phyloP scores from a whole-genome alignment of 1,284 basidiomycete species.

The Psilocybe mexicana region DNA sequence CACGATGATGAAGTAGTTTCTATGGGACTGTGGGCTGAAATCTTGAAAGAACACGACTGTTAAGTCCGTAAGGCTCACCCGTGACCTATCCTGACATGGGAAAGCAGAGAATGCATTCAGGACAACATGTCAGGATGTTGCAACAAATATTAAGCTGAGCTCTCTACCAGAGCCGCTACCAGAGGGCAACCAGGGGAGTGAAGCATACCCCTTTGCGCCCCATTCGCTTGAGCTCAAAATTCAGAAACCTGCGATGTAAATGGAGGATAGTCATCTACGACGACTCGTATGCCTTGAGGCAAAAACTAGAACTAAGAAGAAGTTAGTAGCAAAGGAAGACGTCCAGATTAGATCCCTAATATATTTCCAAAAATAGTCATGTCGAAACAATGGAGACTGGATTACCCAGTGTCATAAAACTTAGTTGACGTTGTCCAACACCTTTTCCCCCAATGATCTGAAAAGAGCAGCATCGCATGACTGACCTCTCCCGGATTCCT shows the following conservation, averaged over 20 bases:
- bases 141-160: too few species aligned
- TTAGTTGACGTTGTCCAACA: neutral
- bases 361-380: neutral
- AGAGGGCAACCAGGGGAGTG: neutral
- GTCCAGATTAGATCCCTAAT: neutral
- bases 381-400: neutral
- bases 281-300: neutral
- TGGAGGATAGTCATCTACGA: neutral
- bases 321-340: neutral
- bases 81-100: neutral
- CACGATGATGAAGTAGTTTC: neutral
- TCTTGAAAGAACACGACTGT: neutral
- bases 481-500: neutral
- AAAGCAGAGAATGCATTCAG: neutral
- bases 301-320: neutral
- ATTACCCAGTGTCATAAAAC: neutral
- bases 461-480: neutral
- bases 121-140: neutral
- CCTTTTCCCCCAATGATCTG: neutral
- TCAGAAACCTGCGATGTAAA: too few species aligned
- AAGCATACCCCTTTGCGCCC: too few species aligned
- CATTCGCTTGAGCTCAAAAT: too few species aligned
- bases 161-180: too few species aligned
- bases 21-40: neutral
- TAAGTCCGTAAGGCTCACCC: neutral